phyloP scores from a whole-genome alignment of 2,329 filamentous ascomycete species.

The Corniculantispora saksenae region DNA sequence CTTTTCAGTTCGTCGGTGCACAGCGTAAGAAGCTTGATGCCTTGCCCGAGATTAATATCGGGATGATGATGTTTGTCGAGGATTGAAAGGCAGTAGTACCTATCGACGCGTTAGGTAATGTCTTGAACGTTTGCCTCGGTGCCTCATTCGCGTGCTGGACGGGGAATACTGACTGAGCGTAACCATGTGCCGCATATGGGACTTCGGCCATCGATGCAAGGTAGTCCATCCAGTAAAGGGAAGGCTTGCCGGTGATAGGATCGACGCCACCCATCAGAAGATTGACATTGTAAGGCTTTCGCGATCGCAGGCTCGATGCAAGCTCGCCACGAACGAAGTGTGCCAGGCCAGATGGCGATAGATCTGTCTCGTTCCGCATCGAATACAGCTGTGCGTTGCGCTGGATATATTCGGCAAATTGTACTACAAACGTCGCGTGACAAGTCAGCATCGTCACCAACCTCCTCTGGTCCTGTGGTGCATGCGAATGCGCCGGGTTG shows the following conservation, averaged over 20 bases:
- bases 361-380: slow-evolving; percentile 94
- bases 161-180: slow-evolving; percentile 76
- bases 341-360: slow-evolving; percentile 84
- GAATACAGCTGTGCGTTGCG: slow-evolving; percentile 97
- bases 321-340: slow-evolving; percentile 94
- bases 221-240: slow-evolving; percentile 97
- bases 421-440: slow-evolving; percentile 59
- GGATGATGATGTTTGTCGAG: slow-evolving; percentile 98
- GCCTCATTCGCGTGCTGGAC: neutral
- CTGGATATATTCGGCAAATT: slow-evolving; percentile 99
- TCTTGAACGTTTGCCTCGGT: neutral
- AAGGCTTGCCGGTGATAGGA: slow-evolving; percentile 85
- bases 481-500: neutral
- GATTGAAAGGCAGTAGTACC: slow-evolving; percentile 96
- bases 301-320: slow-evolving; percentile 83
- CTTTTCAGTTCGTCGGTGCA: slow-evolving; percentile 97
- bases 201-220: slow-evolving; percentile 84
- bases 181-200: slow-evolving; percentile 95
- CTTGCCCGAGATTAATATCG: slow-evolving; percentile 84
- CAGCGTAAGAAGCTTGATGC: slow-evolving; percentile 88
- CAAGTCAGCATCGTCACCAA: neutral
- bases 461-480: neutral
- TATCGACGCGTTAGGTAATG: slow-evolving; percentile 33
- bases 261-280: slow-evolving; percentile 92
- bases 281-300: slow-evolving; percentile 96